A percentile compares a stretch with the other conserved stretches of the same genome.
Evolutionary conservation across 331 rosid genomes (phyloP).

Genomic region (Quercus phellos): DNA sequence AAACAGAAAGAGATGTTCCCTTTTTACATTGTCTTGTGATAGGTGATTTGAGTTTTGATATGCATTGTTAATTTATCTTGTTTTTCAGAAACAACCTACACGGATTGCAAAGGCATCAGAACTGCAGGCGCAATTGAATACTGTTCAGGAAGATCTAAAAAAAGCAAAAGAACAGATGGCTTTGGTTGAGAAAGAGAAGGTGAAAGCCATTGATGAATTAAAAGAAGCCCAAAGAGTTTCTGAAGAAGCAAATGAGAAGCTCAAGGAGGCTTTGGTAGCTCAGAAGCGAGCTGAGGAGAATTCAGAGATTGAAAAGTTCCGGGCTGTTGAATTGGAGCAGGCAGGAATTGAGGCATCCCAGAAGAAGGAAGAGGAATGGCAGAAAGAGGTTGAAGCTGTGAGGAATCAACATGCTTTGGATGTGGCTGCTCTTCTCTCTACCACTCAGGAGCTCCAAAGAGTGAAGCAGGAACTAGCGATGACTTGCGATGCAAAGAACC

Average conservation of each 20-base stretch:
- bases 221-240: slow-evolving; percentile 72
- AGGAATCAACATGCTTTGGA: slow-evolving; percentile 84
- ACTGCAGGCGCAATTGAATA: slow-evolving; percentile 58
- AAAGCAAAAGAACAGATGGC: slow-evolving; percentile 75
- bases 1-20: neutral
- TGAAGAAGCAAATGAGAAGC: slow-evolving; percentile 81
- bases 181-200: slow-evolving; percentile 71
- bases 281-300: slow-evolving; percentile 81
- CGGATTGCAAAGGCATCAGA: slow-evolving; percentile 66
- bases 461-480: slow-evolving; percentile 68
- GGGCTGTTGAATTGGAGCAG: slow-evolving; percentile 92
- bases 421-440: slow-evolving; percentile 70
- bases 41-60: neutral
- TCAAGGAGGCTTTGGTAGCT: slow-evolving; percentile 79
- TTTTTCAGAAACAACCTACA: slow-evolving; percentile 57
- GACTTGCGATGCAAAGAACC: slow-evolving; percentile 94
- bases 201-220: slow-evolving; percentile 57
- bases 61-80: slow-evolving; percentile 15
- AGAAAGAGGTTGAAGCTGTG: slow-evolving; percentile 73
- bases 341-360: slow-evolving; percentile 83
- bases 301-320: slow-evolving; percentile 90
- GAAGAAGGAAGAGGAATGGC: slow-evolving; percentile 87
- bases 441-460: slow-evolving; percentile 81
- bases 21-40: neutral
- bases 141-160: slow-evolving; percentile 80